Percentiles rank a stretch among this genome's conserved stretches.
Evolutionary conservation across 768 basidiomycete genomes (phyloP).

Genomic region (Boletus patriciae): DNA sequence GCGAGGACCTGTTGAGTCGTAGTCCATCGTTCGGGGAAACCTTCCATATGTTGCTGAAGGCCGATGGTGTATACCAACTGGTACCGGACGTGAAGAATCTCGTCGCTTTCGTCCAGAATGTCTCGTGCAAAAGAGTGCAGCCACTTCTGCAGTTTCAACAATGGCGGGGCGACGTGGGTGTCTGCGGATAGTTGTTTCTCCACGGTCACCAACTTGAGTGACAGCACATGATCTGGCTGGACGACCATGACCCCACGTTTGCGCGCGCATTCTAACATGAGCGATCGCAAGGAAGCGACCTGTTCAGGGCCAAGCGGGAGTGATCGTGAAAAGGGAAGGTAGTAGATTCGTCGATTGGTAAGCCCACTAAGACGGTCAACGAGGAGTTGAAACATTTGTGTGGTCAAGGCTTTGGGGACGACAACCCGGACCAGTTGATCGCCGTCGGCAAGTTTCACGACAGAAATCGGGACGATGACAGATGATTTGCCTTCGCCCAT

Average conservation of each 20-base stretch:
- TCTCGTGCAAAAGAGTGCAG: constrained; percentile 19
- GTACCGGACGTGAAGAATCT: constrained; percentile 30
- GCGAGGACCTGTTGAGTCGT: constrained; percentile 28
- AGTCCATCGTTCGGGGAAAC: constrained; percentile 35
- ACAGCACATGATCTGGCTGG: constrained; percentile 34
- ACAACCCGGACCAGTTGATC: constrained; percentile 45
- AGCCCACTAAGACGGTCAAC: constrained; percentile 43
- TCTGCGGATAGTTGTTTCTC: constrained; percentile 29
- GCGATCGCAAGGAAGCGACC: constrained; percentile 21
- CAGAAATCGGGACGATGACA: constrained; percentile 46
- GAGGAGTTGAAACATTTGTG: constrained; percentile 49
- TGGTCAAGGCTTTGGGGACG: constrained; percentile 43
- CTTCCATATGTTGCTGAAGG: constrained; percentile 25
- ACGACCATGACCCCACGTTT: constrained; percentile 42
- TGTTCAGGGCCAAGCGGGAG: constrained; percentile 17
- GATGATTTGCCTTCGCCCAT: constrained; percentile 38
- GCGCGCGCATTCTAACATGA: constrained; percentile 38
- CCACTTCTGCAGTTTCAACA: constrained; percentile 29
- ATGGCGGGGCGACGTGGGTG: neutral
- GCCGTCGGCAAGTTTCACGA: constrained; percentile 42
- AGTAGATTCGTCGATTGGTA: constrained; percentile 44
- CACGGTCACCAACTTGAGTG: constrained; percentile 42
- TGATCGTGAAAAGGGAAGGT: constrained; percentile 47
- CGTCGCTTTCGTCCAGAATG: constrained; percentile 28
- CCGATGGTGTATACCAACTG: constrained; percentile 38